Evolutionary conservation across 108 stramenopile species (phyloP), one percentile per base, ranked within the genome.

Genomic region (Stephanodiscus triporus): DNA sequence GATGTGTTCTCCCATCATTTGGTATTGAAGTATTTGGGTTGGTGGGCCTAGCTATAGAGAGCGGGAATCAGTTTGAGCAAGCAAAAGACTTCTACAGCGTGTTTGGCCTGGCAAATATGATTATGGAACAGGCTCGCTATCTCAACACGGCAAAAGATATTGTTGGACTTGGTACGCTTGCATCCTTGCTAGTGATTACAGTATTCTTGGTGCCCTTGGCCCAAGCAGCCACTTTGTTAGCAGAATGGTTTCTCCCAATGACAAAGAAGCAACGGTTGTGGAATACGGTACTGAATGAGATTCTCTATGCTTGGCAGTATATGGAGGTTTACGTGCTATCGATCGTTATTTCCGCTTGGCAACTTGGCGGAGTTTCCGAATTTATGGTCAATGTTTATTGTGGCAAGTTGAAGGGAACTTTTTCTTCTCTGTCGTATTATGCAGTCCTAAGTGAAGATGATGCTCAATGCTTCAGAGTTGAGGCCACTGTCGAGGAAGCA

Each of bases 241-340:
- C 58, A 9, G 78, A 87, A 57, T 94, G 91, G 91, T 86, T 83
- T 64, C 58, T 13, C 10, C 78, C 88, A 32, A 70, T 85, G 59
- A 83, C 80, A 1, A 45, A 67, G 43, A 76, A 36, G 50, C 56
- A 70, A 48, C 70, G 84, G 9, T 38, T 59, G 38, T 36, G 80
- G 42, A 75, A 85, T 50, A 19, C 55, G 1, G 75, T 81, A 17
- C 13, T 79, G 27, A 73, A 85, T 66, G 91, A 94, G 60, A 74
- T 79, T 54, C 50, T 94, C 19, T 69, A 66, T 40, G 91, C 93
- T 29, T 94, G 93, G 93, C 90, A 94, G 53, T 94, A 94, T 60
- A 85, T 84, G 50, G 93, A 94, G 76, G 93, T 94, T 8, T 91
- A 84, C 73, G 73, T 94, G 0, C 55, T 94, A 27, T 82, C 89